These are phyloP conservation scores for Plasmodium cynomolgi DNA, from an alignment of 169 alveolate species.

Conservation along the genomic window DNA sequence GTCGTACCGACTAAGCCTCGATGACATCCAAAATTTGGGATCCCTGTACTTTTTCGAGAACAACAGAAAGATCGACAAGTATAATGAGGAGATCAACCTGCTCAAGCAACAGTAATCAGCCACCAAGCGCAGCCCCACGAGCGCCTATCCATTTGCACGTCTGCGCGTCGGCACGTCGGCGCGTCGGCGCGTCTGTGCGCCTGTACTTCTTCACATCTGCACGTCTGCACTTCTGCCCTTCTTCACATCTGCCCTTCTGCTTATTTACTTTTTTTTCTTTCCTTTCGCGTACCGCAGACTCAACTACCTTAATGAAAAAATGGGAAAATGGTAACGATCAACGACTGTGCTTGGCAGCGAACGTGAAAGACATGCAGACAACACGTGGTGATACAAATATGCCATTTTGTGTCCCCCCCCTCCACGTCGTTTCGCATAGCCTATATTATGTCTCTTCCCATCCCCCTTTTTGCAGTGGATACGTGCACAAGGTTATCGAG, in stretches of 20 bases:
- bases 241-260: neutral
- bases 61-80: constrained; percentile 10
- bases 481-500: constrained; percentile 26
- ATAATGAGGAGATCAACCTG: constrained; percentile 52
- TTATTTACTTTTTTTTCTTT: neutral
- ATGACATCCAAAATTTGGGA: constrained; percentile 64
- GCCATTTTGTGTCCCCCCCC: neutral
- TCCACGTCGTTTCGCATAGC: neutral
- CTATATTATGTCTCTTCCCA: neutral
- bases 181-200: neutral
- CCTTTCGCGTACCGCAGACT: neutral
- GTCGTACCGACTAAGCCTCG: constrained; percentile 35
- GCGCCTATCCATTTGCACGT: neutral
- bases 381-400: neutral
- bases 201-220: neutral
- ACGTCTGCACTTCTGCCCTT: neutral
- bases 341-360: neutral
- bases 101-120: constrained; percentile 50
- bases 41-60: constrained; percentile 24
- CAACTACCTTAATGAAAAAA: constrained; percentile 40
- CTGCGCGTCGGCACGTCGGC: neutral
- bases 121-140: neutral
- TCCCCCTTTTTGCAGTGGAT: constrained; percentile 17
- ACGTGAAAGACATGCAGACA: neutral
- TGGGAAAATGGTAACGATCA: constrained; percentile 64